Conservation (phyloP, 345 rosid species). For the Toxicodendron radicans region DNA sequence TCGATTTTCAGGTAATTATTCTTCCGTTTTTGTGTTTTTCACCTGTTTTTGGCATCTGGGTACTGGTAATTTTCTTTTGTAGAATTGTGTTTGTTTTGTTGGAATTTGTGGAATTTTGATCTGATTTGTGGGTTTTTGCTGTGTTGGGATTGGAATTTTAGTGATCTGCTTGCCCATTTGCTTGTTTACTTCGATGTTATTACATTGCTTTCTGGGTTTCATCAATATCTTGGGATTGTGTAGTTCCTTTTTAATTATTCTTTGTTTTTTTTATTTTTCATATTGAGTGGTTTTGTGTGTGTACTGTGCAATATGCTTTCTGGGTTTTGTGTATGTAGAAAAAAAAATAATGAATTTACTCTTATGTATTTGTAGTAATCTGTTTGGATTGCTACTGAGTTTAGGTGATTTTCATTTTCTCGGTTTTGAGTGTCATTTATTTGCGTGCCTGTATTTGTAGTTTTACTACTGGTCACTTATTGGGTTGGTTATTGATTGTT, state of each 20-base stretch:
- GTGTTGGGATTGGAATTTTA: conserved; percentile 21
- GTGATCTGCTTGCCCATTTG: conserved; percentile 14
- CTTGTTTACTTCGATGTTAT: conserved; percentile 4
- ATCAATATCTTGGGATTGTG: conserved; percentile 5
- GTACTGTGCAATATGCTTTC: background rate
- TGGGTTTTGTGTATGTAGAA: background rate
- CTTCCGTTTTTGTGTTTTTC: background rate
- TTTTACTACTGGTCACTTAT: conserved; percentile 4
- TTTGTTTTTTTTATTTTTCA: background rate
- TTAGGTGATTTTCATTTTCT: background rate
- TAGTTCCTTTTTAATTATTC: background rate
- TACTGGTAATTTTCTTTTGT: conserved; percentile 6
- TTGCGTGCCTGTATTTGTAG: background rate
- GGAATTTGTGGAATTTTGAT: conserved; percentile 27
- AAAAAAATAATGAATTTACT: background rate
- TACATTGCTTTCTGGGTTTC: conserved; percentile 1
- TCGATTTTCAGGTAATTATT: conserved; percentile 37
- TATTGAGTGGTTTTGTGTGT: background rate
- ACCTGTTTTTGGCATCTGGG: conserved; percentile 15
- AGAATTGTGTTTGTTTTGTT: conserved; percentile 2
- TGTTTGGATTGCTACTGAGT: background rate
- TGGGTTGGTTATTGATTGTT: conserved; percentile 13
- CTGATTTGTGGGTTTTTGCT: conserved; percentile 28
- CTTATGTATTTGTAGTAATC: background rate
- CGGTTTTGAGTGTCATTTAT: background rate